Evolutionary conservation across 257 asterid genomes (phyloP), one percentile per base, ranked within the genome.

Genomic region (Rubia yunnanensis): DNA sequence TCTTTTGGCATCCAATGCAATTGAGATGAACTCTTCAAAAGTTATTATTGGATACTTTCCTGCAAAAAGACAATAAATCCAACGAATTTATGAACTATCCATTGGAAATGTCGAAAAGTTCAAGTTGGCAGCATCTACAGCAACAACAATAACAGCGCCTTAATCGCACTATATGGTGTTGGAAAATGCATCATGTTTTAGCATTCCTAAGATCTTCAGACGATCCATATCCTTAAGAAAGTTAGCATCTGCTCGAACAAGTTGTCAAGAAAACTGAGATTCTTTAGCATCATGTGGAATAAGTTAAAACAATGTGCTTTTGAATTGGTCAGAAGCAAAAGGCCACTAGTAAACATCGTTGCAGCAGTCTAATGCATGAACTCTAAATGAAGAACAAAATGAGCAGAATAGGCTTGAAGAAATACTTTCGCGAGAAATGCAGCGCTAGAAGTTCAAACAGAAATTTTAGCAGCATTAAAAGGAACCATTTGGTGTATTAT

Each of bases 1-100:
- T 81, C 97, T 75, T 18, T 86, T 86, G 53, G 99, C 89, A 73
- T 82, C 95, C 78, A 90, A 70, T 44, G 99, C 97, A 67, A 94
- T 85, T 28, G 91, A 80, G 70, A 90, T 83, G 70, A 75, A 94
- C 75, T 94, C 95, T 66, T 94, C 95, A 78, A 94, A 88, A 23
- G 97, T 90, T 73, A 90, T 83, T 6, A 94, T 86, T 14, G 95
- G 63, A 77, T 82, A 94, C 55, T 86, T 74, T 69, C 96, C 99
- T 94, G 95, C 86, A 74, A 57, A n/a, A 14, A 38, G 46, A 38
- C 2, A 38, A 38, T 31, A n/a, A 30, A n/a, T 35, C 17, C 22
- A 9, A 49, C 17, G 9, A 59, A 44, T 44, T 44, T 27, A 57
- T 27, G 60, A 13, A 26, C 18, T 26, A 28, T 55, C 24, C 32